Evolutionary conservation across 441 rosid genomes (phyloP).

Genomic region (Bocquillonia castaneifolia): DNA sequence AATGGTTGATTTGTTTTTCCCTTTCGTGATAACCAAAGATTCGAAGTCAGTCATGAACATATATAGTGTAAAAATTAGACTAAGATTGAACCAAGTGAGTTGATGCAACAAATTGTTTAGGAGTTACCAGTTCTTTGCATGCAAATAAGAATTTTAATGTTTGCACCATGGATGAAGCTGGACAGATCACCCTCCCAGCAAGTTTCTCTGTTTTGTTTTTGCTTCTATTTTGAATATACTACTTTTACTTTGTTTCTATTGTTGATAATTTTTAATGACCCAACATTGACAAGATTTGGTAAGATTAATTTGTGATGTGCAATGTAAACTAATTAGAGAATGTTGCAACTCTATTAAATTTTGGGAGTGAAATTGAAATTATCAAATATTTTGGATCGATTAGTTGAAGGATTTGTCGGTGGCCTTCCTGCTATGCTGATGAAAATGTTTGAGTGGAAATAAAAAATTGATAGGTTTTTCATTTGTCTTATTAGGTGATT

Average conservation of each 20-base stretch:
- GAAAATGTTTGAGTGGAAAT: background rate
- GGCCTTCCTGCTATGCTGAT: background rate
- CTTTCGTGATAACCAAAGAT: slow-evolving; percentile 28
- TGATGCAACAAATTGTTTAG: slow-evolving; percentile 91
- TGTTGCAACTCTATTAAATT: too few relatives aligned
- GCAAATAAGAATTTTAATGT: slow-evolving; percentile 79
- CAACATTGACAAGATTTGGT: background rate
- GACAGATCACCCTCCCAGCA: slow-evolving; percentile 92
- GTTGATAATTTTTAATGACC: background rate
- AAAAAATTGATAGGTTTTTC: background rate
- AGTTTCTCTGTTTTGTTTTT: slow-evolving; percentile 30
- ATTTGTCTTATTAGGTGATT: background rate
- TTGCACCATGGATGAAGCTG: slow-evolving; percentile 98
- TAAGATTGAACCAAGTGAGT: slow-evolving; percentile 70
- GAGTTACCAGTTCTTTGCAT: slow-evolving; percentile 83
- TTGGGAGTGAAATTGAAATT: background rate
- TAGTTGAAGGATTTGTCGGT: background rate
- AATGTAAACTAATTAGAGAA: too few relatives aligned
- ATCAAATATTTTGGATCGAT: background rate
- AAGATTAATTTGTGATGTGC: background rate
- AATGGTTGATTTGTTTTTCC: slow-evolving; percentile 18
- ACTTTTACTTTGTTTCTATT: slow-evolving; percentile 1
- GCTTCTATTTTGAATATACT: background rate
- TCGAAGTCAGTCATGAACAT: slow-evolving; percentile 48
- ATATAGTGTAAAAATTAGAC: slow-evolving; percentile 58